These are phyloP conservation scores for Aspergillus haitiensis DNA, from an alignment of 495 filamentous ascomycete species.

Conservation along the genomic window DNA sequence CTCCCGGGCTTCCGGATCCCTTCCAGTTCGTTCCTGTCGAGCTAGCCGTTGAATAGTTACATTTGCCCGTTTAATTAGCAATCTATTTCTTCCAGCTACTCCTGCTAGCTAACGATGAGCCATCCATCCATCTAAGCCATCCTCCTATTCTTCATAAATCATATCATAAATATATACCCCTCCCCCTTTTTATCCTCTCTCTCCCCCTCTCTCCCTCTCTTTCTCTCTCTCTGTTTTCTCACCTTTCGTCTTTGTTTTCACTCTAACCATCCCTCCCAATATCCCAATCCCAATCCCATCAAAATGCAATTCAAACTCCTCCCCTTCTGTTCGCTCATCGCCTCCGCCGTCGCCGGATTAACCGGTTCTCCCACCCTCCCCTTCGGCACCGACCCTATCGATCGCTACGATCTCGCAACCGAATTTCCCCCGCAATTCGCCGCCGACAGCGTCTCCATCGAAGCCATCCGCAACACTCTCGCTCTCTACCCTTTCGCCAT, in stretches of 20 bases:
- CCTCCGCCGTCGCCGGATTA: background rate
- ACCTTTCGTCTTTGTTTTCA: background rate
- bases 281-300: background rate
- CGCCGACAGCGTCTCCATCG: constrained; percentile 6
- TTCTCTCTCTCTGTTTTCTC: constrained; percentile 1
- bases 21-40: too few relatives aligned
- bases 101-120: too few relatives aligned
- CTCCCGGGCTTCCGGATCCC: too few relatives aligned
- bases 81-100: too few relatives aligned
- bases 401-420: constrained; percentile 3
- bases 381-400: background rate
- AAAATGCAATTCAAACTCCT: background rate
- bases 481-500: constrained; percentile 35
- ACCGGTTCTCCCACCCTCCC: background rate
- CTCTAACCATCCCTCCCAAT: background rate
- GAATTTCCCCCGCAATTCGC: background rate
- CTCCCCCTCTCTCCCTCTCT: too few relatives aligned
- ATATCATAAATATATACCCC: too few relatives aligned
- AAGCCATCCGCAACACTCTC: constrained; percentile 34
- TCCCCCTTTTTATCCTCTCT: too few relatives aligned
- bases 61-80: too few relatives aligned
- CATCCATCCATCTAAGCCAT: too few relatives aligned
- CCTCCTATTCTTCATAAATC: too few relatives aligned
- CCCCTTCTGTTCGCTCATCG: background rate
- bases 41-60: too few relatives aligned